Evolutionary conservation across 495 filamentous ascomycete species (phyloP).

Genomic region (Xylaria cubensis): DNA sequence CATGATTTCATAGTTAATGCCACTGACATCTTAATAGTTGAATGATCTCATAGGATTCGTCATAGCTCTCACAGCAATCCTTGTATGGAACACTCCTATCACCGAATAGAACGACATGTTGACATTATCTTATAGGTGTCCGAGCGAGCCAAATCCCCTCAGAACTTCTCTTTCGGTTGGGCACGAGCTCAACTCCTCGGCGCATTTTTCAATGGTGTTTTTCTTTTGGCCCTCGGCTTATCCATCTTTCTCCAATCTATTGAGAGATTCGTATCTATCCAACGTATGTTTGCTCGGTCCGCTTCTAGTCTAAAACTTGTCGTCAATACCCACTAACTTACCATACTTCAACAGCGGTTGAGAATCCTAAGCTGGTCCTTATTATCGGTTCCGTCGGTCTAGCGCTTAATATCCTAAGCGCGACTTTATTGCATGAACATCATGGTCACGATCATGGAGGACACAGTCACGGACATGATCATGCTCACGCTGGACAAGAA

Average conservation of each 20-base stretch:
- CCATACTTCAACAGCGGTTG: conserved; percentile 55
- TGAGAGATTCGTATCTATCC: conserved; percentile 73
- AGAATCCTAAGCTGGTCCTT: conserved; percentile 76
- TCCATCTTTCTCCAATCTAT: conserved; percentile 93
- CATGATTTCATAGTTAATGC: background rate
- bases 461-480: conserved; percentile 43
- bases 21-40: conserved; percentile 56
- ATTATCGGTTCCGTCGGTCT: conserved; percentile 85
- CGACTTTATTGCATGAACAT: conserved; percentile 78
- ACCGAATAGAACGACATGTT: background rate
- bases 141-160: conserved; percentile 46
- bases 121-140: conserved; percentile 45
- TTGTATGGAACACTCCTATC: conserved; percentile 52
- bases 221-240: conserved; percentile 86
- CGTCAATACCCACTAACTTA: background rate
- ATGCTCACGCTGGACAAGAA: conserved; percentile 29
- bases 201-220: conserved; percentile 95
- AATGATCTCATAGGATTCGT: conserved; percentile 89
- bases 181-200: conserved; percentile 91
- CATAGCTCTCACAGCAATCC: conserved; percentile 84
- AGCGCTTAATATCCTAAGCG: conserved; percentile 79
- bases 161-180: conserved; percentile 68
- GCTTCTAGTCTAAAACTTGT: background rate
- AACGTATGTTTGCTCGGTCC: conserved; percentile 34
- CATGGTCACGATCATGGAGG: conserved; percentile 43